Conservation (phyloP, 2,329 filamentous ascomycete species). For the Sclerotiophoma versabilis region DNA sequence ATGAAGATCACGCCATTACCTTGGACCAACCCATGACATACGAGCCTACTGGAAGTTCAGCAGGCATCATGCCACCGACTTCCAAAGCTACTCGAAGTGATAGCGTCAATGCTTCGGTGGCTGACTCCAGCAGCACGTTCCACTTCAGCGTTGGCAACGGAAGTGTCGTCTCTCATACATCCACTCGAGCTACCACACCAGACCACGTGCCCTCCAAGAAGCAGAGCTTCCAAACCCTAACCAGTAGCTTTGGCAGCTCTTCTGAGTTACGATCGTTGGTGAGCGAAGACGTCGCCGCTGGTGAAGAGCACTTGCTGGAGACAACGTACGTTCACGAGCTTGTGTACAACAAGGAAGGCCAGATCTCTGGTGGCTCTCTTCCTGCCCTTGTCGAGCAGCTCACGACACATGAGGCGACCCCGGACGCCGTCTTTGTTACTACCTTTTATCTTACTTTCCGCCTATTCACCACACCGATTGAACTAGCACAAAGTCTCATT, state of each 20-base stretch:
- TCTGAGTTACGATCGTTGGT: conserved; percentile 68
- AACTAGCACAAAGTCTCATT: conserved; percentile 82
- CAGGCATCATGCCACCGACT: conserved; percentile 41
- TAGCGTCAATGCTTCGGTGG: conserved; percentile 76
- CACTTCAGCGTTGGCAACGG: conserved; percentile 76
- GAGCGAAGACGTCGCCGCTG: conserved; percentile 79
- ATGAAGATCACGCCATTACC: conserved; percentile 34
- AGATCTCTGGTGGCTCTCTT: conserved; percentile 91
- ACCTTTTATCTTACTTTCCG: conserved; percentile 97
- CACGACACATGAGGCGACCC: conserved; percentile 90
- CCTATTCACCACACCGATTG: conserved; percentile 81
- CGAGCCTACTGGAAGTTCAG: conserved; percentile 46
- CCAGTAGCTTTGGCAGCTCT: conserved; percentile 69
- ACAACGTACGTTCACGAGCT: conserved; percentile 92
- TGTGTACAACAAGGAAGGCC: conserved; percentile 91
- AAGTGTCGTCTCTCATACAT: conserved; percentile 80
- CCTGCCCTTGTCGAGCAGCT: conserved; percentile 92
- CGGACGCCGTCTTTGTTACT: conserved; percentile 88
- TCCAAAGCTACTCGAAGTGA: conserved; percentile 53
- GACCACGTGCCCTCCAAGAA: conserved; percentile 66
- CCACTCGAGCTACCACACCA: conserved; percentile 87
- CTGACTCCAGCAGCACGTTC: conserved; percentile 80
- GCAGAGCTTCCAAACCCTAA: conserved; percentile 64
- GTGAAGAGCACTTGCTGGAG: conserved; percentile 84
- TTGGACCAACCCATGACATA: conserved; percentile 14